Base-by-base conservation (phyloP, 768 basidiomycete species). In the Trametes sanguinea region DNA sequence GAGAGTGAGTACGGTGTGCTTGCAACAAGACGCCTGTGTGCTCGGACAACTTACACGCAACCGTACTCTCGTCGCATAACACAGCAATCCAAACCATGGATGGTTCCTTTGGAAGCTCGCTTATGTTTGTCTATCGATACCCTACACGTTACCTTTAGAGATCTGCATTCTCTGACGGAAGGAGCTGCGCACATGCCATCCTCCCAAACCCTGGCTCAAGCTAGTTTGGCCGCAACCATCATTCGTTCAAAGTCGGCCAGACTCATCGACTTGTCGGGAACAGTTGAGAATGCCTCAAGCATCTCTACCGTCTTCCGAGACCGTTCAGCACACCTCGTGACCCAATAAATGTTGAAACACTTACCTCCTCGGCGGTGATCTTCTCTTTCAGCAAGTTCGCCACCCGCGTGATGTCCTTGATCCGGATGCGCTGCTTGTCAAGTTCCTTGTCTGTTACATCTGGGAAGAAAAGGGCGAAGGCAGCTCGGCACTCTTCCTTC, bases 401-500 rank as follows among this genome's bases (percentile, higher is more conserved):
- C 3, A 84, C 84, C 3, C 82, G 75, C 37, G 81, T 81, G 33
- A 94, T 76, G 62, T 94, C 90, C 58, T 83, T 81, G 65, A 92
- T 81, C 76, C 78, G 83, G 47, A 94, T 83, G 57, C 77, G 81
- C 67, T 86, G 83, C 22, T 70, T 67, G 11, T 78, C 72, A 4
- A 91, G 71, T 10, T 83, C 81, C 2, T 73, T 66, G n/a, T 78
- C 72, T 0, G 77, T 33, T 11, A 81, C 73, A 14, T 78, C 77
- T 33, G 88, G 86, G 71, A 94, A 93, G 76, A 94, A 93, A 46
- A 93, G 76, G 4, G 84, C 76, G 68, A 88, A 94, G 11, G 89
- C 79, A 37, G 79, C 77, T 16, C 85, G 77, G 59, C 84, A 85
- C 16, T 78, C 77, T 52, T 80, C 73, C 50, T 75, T 77, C 70